These are phyloP conservation scores for Colletotrichum shisoi DNA, from an alignment of 2,329 filamentous ascomycete species.

Conservation along the genomic window DNA sequence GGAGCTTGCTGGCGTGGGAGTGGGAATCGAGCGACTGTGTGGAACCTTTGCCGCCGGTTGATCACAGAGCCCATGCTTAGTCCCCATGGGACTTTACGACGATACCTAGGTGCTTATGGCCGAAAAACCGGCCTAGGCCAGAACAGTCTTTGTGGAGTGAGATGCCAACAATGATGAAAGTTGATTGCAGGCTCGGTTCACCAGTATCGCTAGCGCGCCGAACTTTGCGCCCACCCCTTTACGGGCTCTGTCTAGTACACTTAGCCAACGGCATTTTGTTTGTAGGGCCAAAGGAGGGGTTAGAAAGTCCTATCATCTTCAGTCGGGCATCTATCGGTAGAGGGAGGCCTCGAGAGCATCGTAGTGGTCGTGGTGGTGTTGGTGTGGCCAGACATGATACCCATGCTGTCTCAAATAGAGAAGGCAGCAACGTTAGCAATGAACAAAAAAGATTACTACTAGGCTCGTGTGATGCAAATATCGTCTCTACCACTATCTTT, in stretches of 20 bases:
- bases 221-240: constrained; percentile 1
- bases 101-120: constrained; percentile 36
- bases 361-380: constrained; percentile 1
- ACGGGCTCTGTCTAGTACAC: constrained; percentile 3
- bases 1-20: constrained; percentile 84
- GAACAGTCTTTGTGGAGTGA: constrained; percentile 35
- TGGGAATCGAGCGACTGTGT: constrained; percentile 62
- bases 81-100: constrained; percentile 42
- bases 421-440: constrained; percentile 17
- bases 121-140: constrained; percentile 32
- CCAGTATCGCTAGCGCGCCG: constrained; percentile 24
- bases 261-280: constrained; percentile 30
- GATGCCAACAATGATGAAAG: constrained; percentile 15
- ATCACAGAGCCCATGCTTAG: constrained; percentile 59
- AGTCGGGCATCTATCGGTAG: constrained; percentile 43
- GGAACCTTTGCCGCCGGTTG: constrained; percentile 51
- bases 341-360: constrained; percentile 32
- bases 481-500: no score
- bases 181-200: constrained; percentile 23
- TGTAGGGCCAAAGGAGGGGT: constrained; percentile 56
- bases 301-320: constrained; percentile 60
- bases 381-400: constrained; percentile 30
- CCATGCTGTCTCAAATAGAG: constrained; percentile 31
- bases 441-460: constrained; percentile 1
- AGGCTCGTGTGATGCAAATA: background rate